Conservation (phyloP, 139 green algal species). For the Picochlorum sp. region DNA sequence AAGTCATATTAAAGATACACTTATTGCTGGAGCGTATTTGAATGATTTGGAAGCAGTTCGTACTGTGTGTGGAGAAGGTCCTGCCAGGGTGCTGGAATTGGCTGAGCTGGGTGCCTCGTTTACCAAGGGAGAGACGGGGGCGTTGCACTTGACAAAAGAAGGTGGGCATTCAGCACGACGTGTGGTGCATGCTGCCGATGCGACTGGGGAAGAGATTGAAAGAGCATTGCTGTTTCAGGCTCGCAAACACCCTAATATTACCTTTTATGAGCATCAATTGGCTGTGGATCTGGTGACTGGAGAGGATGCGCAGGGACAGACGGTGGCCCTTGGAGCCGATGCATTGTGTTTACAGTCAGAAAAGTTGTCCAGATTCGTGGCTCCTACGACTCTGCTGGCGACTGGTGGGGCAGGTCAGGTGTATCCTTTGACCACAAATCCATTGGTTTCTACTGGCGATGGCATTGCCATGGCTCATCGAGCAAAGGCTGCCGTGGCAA, state of each 20-base stretch:
- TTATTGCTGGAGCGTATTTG: constrained; percentile 74
- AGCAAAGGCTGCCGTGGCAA: constrained; percentile 65
- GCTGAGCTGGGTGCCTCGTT: constrained; percentile 83
- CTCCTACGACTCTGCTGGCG: constrained; percentile 80
- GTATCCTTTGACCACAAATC: constrained; percentile 97
- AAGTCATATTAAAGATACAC: constrained; percentile 84
- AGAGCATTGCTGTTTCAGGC: constrained; percentile 70
- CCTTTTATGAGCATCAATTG: constrained; percentile 72
- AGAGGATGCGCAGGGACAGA: constrained; percentile 24
- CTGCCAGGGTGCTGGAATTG: constrained; percentile 80
- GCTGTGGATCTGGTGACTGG: constrained; percentile 58
- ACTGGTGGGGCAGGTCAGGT: constrained; percentile 86
- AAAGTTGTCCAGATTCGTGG: constrained; percentile 56
- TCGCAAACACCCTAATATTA: constrained; percentile 63
- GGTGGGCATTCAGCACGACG: constrained; percentile 85
- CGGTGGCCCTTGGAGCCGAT: constrained; percentile 74
- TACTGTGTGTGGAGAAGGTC: constrained; percentile 84
- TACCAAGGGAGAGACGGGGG: constrained; percentile 41
- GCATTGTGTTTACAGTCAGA: constrained; percentile 51
- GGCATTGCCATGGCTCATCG: constrained; percentile 92
- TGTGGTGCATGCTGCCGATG: constrained; percentile 92
- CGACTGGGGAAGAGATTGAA: constrained; percentile 91
- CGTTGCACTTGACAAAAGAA: constrained; percentile 89
- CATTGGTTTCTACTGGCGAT: constrained; percentile 87
- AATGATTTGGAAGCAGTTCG: constrained; percentile 79